Evolutionary conservation across 2,329 filamentous ascomycete species (phyloP).

Genomic region (Tolypocladium album): DNA sequence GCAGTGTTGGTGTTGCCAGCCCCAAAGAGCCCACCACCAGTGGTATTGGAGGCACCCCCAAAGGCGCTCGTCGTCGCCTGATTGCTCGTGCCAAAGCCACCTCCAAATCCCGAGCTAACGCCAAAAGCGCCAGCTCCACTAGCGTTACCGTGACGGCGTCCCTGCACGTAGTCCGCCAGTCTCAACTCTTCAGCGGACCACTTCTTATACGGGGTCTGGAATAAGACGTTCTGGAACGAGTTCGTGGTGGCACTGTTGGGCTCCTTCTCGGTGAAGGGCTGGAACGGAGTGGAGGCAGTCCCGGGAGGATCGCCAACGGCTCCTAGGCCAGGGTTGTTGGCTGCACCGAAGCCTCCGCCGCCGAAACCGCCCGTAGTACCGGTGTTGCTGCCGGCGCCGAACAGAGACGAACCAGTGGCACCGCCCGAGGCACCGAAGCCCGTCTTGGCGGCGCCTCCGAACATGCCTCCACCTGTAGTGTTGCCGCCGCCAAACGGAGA

Average conservation of each 20-base stretch:
- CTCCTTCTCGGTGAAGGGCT: slow-evolving; percentile 65
- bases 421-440: slow-evolving; percentile 34
- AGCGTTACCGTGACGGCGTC: slow-evolving; percentile 71
- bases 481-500: slow-evolving; percentile 29
- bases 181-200: slow-evolving; percentile 82
- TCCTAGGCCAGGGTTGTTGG: slow-evolving; percentile 39
- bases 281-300: slow-evolving; percentile 59
- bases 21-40: slow-evolving; percentile 26
- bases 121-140: slow-evolving; percentile 83
- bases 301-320: slow-evolving; percentile 52
- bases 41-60: slow-evolving; percentile 23
- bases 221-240: slow-evolving; percentile 69
- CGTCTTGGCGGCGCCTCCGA: slow-evolving; percentile 37
- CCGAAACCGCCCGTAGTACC: slow-evolving; percentile 22
- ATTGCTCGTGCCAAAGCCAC: slow-evolving; percentile 35
- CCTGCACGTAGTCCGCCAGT: slow-evolving; percentile 79
- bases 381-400: slow-evolving; percentile 26
- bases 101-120: slow-evolving; percentile 40
- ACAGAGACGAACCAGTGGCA: slow-evolving; percentile 31
- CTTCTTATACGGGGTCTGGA: slow-evolving; percentile 73
- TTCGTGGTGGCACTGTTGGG: slow-evolving; percentile 41
- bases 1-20: slow-evolving; percentile 16
- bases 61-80: slow-evolving; percentile 29
- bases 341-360: slow-evolving; percentile 28
- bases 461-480: slow-evolving; percentile 35